These are phyloP conservation scores for Crotalaria pallida DNA, from an alignment of 306 rosid species.

Conservation along the genomic window DNA sequence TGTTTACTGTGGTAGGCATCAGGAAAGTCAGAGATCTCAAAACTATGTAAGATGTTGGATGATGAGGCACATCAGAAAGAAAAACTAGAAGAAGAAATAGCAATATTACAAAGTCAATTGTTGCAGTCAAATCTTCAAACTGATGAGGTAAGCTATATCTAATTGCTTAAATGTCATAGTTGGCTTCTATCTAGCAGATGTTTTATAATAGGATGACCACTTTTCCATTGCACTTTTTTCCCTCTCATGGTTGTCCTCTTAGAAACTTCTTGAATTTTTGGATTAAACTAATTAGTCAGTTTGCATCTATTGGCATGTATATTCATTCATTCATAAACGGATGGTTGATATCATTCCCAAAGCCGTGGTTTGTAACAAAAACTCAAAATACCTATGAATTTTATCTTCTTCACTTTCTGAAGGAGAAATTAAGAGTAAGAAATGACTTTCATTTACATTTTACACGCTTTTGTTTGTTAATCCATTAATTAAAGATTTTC, in stretches of 20 bases:
- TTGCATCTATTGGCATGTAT: not conserved
- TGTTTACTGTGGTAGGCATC: conserved; percentile 47
- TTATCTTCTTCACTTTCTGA: not conserved
- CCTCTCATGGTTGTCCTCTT: not conserved
- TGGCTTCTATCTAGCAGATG: conserved; percentile 15
- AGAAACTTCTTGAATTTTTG: not conserved
- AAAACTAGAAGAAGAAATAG: conserved; percentile 87
- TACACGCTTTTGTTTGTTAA: conserved; percentile 1
- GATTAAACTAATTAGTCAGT: not conserved
- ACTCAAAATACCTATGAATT: not conserved
- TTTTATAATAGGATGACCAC: conserved; percentile 7
- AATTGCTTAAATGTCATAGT: not conserved
- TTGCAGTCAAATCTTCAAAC: conserved; percentile 84
- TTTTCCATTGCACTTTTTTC: conserved; percentile 4
- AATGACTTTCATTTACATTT: not conserved
- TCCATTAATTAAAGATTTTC: not conserved
- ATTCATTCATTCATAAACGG: conserved; percentile 11
- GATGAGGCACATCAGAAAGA: conserved; percentile 62
- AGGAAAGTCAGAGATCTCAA: conserved; percentile 63
- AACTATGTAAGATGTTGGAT: conserved; percentile 63
- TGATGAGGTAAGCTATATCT: conserved; percentile 52
- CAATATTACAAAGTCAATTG: conserved; percentile 75
- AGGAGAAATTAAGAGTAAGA: not conserved
- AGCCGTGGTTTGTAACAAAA: not conserved
- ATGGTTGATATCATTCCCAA: not conserved